Evolutionary conservation across 371 early-diverging fungal species (phyloP), one percentile per base, ranked within the genome.

Genomic region (Neoconidiobolus thromboides): DNA sequence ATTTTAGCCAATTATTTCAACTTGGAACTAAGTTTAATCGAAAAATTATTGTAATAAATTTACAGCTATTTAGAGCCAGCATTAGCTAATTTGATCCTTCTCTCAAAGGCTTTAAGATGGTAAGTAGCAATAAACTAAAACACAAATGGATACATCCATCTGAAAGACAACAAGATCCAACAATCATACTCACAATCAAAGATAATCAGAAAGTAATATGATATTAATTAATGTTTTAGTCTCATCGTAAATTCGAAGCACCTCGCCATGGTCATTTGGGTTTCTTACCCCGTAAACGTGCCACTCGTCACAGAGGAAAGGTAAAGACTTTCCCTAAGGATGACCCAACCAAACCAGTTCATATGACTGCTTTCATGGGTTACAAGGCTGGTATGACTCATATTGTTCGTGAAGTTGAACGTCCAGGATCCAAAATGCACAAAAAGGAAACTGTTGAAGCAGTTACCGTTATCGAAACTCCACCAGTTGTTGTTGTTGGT

Each of bases 321-420:
- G 87, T 90, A 68, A 94, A 96, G 90, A 86, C 99, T 64, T 99
- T 93, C 89, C 98, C 98, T 73, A 87, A 88, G 82, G 99, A 99
- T 79, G 92, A 96, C 77, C 72, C 84, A 62, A 77, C 77, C 73
- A 89, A 93, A 83, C 85, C 92, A 62, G 93, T 96, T 65, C 98
- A 98, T 81, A 77, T 98, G 73, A 97, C 98, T 60, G 98, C 95
- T 69, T 99, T 96, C 87, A 76, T 98, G 72, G 97, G 88, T 67
- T 99, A 98, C 91, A 99, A 99, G 90, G 98, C 96, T 61, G 99
- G 99, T 74, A 99, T 99, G 99, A 96, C 98, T 73, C 99, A 99
- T 82, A 86, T 99, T 69, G 94, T 99, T 65, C 91, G 99, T 69
- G 96, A 96, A 74, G 76, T 96, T 72, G 95, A 95, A 71, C 87